Conservation (phyloP, 2,329 filamentous ascomycete species). For the Sporothrix phasma region DNA sequence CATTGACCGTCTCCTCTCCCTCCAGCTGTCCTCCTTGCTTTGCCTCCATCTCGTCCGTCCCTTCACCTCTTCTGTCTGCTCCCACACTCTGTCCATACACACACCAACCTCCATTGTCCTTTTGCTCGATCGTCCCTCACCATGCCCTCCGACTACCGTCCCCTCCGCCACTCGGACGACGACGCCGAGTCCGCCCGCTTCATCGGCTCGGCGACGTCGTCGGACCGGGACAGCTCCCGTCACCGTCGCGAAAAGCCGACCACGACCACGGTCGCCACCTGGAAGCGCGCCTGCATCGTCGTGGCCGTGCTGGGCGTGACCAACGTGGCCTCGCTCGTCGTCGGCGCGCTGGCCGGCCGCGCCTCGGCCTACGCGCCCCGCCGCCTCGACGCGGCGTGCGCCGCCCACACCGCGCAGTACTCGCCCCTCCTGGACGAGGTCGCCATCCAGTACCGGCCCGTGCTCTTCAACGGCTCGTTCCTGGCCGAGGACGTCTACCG, state of each 20-base stretch:
- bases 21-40: not conserved
- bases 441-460: conserved; percentile 24
- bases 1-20: no score
- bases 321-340: not conserved
- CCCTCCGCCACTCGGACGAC: not conserved
- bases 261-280: not conserved
- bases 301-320: not conserved
- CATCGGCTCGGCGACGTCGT: not conserved
- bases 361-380: not conserved
- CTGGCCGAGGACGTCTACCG: conserved; percentile 45
- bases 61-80: not conserved
- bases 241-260: not conserved
- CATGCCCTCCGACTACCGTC: conserved; percentile 6
- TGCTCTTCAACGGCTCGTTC: conserved; percentile 47
- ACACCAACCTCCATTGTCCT: not conserved
- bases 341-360: conserved; percentile 8
- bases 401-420: conserved; percentile 14
- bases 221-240: not conserved
- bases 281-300: not conserved
- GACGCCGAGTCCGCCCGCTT: conserved; percentile 4
- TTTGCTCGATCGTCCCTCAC: not conserved
- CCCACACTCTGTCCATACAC: not conserved
- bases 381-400: conserved; percentile 14
- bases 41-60: not conserved
- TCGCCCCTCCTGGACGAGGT: conserved; percentile 29